Percentiles rank a stretch among this genome's conserved stretches.
These are phyloP conservation scores for Volvox reticuliferus DNA, from an alignment of 139 green algal genomes.

Conservation along the genomic window DNA sequence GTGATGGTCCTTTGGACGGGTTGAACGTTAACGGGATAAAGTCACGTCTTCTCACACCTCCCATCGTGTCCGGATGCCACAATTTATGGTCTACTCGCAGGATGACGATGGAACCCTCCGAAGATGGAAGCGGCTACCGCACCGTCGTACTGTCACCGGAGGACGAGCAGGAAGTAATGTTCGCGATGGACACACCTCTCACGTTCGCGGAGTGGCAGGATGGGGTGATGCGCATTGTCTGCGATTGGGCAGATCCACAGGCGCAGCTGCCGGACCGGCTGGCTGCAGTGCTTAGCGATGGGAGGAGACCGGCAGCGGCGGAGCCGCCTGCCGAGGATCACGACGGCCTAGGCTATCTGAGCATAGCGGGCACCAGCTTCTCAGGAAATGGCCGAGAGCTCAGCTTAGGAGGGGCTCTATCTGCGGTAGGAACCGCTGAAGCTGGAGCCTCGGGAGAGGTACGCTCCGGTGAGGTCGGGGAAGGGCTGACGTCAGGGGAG, in stretches of 20 bases:
- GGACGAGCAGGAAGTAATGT: conserved; percentile 40
- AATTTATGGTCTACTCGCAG: not conserved
- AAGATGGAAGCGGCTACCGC: conserved; percentile 10
- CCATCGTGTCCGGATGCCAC: not conserved
- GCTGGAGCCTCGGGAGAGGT: not conserved
- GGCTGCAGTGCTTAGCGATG: not conserved
- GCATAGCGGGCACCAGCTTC: not conserved
- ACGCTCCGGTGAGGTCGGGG: not conserved
- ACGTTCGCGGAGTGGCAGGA: conserved; percentile 37
- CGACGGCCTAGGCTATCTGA: not conserved
- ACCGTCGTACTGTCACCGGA: not conserved
- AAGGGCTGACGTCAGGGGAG: not conserved
- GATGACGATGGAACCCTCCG: conserved; percentile 2
- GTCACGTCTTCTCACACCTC: too few species aligned
- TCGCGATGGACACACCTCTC: conserved; percentile 44
- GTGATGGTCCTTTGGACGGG: not conserved
- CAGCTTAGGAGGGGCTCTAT: not conserved
- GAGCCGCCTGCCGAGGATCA: not conserved
- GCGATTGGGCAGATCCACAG: conserved; percentile 9
- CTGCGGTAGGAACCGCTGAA: not conserved
- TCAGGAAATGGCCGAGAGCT: not conserved
- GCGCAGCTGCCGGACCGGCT: conserved; percentile 5
- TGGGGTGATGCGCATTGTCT: conserved; percentile 31
- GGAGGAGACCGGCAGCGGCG: not conserved
- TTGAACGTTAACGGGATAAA: not conserved